Base-by-base conservation (phyloP, 179 eudicot genomes). In the Actinidia chinensis region DNA sequence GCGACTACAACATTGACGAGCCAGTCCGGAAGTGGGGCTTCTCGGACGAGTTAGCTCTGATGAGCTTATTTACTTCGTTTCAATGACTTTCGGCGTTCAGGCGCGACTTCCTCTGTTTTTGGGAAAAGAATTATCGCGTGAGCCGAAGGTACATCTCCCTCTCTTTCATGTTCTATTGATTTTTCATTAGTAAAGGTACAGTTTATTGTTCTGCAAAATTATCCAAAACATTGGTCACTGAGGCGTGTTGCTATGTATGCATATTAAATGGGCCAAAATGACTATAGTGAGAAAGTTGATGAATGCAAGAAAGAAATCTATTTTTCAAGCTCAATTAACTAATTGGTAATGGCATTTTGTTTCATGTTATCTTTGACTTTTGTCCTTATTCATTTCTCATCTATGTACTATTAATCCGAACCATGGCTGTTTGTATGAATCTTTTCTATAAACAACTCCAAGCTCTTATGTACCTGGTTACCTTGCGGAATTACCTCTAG, bases 81-180 rank as follows among this genome's bases (percentile, higher is more conserved):
- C n/a, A n/a, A n/a, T n/a, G n/a, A n/a, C n/a, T n/a, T n/a, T n/a
- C n/a, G n/a, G n/a, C n/a, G n/a, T n/a, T n/a, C n/a, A n/a, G n/a
- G n/a, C n/a, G n/a, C n/a, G n/a, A n/a, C n/a, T n/a, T n/a, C n/a
- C n/a, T n/a, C n/a, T n/a, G n/a, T n/a, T n/a, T n/a, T n/a, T n/a
- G n/a, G n/a, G n/a, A n/a, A n/a, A n/a, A n/a, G n/a, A n/a, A n/a
- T 83, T 83, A 66, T 77, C 82, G 23, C 68, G 33, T 72, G 81
- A 85, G 66, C 58, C 50, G 77, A 81, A 80, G 89, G 89, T 86
- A 48, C 14, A 48, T 64, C 55, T 43, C 73, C 69, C 76, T 74
- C 33, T 20, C 47, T 55, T 15, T 15, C 20, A n/a, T n/a, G n/a
- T n/a, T 63, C 28, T 46, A 61, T 1, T 11, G n/a, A 10, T 12